Conservation (phyloP, 805 yeast species). For the Novakomyces olei region DNA sequence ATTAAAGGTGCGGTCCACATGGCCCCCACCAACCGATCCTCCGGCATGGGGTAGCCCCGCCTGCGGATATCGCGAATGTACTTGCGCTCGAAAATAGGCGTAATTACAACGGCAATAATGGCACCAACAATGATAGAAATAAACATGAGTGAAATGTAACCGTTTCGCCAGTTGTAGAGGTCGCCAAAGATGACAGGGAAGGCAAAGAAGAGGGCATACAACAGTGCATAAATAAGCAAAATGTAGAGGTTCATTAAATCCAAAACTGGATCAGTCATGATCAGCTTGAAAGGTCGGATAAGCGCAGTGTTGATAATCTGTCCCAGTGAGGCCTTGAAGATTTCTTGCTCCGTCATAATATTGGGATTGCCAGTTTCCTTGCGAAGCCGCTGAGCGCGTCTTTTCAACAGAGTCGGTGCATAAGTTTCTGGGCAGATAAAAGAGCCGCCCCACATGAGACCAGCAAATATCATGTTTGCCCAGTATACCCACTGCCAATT, state of each 20-base stretch:
- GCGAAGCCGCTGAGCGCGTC: slow-evolving; percentile 45
- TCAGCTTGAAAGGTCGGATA: slow-evolving; percentile 45
- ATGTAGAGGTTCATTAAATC: slow-evolving; percentile 69
- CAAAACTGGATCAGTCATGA: slow-evolving; percentile 67
- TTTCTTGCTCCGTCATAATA: slow-evolving; percentile 86
- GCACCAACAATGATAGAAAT: slow-evolving; percentile 86
- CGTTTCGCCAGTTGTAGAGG: slow-evolving; percentile 56
- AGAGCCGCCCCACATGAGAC: slow-evolving; percentile 50
- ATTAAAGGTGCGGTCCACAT: slow-evolving; percentile 25
- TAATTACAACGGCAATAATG: slow-evolving; percentile 42
- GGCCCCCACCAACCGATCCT: slow-evolving; percentile 33
- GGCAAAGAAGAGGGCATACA: slow-evolving; percentile 87
- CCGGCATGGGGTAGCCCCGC: slow-evolving; percentile 28
- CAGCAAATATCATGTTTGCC: slow-evolving; percentile 87
- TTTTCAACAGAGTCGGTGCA: slow-evolving; percentile 64
- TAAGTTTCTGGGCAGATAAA: slow-evolving; percentile 60
- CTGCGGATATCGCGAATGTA: slow-evolving; percentile 26
- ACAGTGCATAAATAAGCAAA: slow-evolving; percentile 69
- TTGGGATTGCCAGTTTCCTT: slow-evolving; percentile 63
- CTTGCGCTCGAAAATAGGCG: slow-evolving; percentile 45
- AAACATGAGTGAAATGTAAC: slow-evolving; percentile 63
- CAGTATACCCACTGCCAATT: slow-evolving; percentile 42
- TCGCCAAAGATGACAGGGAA: slow-evolving; percentile 78
- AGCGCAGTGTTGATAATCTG: slow-evolving; percentile 51
- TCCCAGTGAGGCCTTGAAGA: slow-evolving; percentile 40